A percentile compares a stretch with the other conserved stretches of the same genome.
Conservation (phyloP, 2,329 filamentous ascomycete species). For the Pseudogymnoascus sp. region DNA sequence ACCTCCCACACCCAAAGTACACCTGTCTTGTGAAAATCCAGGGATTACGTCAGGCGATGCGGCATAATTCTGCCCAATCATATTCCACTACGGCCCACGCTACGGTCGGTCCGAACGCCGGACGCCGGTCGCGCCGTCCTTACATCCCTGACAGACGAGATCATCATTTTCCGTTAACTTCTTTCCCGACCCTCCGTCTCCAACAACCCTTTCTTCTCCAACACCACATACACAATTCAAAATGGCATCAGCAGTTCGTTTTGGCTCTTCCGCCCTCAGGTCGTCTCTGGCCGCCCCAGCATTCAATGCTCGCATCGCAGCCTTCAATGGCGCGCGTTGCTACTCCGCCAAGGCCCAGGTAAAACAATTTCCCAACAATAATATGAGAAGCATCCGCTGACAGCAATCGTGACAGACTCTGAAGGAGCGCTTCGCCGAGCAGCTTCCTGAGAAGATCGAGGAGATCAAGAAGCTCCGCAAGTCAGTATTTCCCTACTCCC, state of each 20-base stretch:
- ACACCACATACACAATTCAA: conserved; percentile 33
- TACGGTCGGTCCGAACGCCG: neutral
- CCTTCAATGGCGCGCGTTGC: conserved; percentile 77
- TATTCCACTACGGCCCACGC: neutral
- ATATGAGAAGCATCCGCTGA: conserved; percentile 3
- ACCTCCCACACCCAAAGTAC: neutral
- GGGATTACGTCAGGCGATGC: conserved; percentile 2
- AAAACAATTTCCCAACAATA: conserved; percentile 26
- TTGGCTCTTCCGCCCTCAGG: conserved; percentile 75
- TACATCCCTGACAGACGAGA: conserved; percentile 6
- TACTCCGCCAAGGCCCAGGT: conserved; percentile 93
- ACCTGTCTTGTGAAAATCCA: conserved; percentile 6
- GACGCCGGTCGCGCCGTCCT: neutral
- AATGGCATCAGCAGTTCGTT: conserved; percentile 79
- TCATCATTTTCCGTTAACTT: conserved; percentile 3
- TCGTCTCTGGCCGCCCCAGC: conserved; percentile 60
- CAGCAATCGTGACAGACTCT: conserved; percentile 54
- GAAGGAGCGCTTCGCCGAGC: conserved; percentile 97
- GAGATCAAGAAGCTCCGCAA: conserved; percentile 98
- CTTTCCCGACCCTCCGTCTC: conserved; percentile 22
- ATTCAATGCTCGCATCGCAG: conserved; percentile 59
- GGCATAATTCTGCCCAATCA: neutral
- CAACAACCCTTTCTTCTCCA: conserved; percentile 23
- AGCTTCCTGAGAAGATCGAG: conserved; percentile 92
- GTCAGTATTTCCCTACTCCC: conserved; percentile 42